Evolutionary conservation across 495 filamentous ascomycete species (phyloP), one percentile per base, ranked within the genome.

Genomic region (Chlorociboria aeruginascens): DNA sequence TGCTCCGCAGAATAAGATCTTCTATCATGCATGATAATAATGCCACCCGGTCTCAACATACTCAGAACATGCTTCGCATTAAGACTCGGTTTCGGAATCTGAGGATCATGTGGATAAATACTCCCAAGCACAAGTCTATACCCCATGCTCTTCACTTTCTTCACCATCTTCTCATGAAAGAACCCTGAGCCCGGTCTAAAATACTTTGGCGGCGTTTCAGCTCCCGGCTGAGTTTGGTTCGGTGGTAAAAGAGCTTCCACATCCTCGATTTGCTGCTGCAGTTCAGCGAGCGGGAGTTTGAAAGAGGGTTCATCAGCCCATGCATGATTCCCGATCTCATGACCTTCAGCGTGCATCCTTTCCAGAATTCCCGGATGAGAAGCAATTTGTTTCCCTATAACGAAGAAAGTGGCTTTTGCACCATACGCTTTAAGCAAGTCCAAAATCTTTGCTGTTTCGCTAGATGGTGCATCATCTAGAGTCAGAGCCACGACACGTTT

Each of bases 51-150:
- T 38, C 69, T 61, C 28, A 86, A 62, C 81, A 87, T 86, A 59
- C 82, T 85, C 55, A 90, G 58, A 3, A 94, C 72, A 69, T 92
- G 86, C 44, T 66, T 69, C n/a, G 83, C 79, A 68, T 94, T 94
- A 45, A 89, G 45, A 52, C 69, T 69, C 59, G 72, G 65, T 56
- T 69, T 81, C 16, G 64, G 63, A 32, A 94, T 77, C 67, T 89
- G 85, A 40, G 87, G 75, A 64, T 94, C 87, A 64, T 93, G 86
- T 11, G 87, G 87, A 62, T 89, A 93, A 30, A 92, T 81, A 60
- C 78, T 81, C 11, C 87, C 87, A 31, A 94, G 65, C 12, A 89
- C 82, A 3, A 89, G 55, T 36, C 69, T 58, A 59, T 84, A 86
- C 0, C 78, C 79, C 38, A 86, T 45, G 40, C 54, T 61, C 14